Evolutionary conservation across 179 eudicot species (phyloP).

Genomic region (Beta lomatogona): DNA sequence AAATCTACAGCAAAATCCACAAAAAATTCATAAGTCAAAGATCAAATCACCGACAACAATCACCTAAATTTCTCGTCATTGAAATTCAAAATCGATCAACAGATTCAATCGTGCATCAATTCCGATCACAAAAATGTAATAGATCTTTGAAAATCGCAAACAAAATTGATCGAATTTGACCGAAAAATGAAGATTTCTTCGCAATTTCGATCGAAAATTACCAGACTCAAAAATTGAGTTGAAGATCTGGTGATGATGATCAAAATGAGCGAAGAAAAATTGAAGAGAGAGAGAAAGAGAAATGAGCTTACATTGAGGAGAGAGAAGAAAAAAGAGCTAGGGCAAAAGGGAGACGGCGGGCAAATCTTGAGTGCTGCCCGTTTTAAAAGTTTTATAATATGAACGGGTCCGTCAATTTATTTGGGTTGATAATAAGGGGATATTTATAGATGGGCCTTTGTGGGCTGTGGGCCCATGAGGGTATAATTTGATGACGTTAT

Average conservation of each 20-base stretch:
- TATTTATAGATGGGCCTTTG: conserved; percentile 24
- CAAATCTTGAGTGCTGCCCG: conserved; percentile 14
- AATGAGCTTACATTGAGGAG: conserved; percentile 17
- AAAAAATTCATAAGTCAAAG: not conserved
- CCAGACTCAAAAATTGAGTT: not conserved
- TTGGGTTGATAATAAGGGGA: not conserved
- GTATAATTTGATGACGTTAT: not conserved
- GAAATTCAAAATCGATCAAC: not conserved
- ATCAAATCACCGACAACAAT: not conserved
- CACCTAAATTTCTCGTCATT: too few relatives aligned
- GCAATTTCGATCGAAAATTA: not conserved
- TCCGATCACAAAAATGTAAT: not conserved
- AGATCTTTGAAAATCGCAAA: not conserved
- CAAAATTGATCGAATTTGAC: not conserved
- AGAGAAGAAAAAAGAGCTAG: not conserved
- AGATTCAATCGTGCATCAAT: not conserved
- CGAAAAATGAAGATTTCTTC: not conserved
- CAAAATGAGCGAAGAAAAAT: not conserved
- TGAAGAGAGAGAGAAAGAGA: conserved; percentile 1
- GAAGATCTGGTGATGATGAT: not conserved
- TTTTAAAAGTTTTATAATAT: not conserved
- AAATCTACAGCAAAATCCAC: conserved; percentile 15
- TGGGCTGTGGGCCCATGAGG: not conserved
- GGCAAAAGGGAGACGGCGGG: conserved; percentile 17
- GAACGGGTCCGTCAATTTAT: not conserved